These are phyloP conservation scores for Podospora pseudopauciseta DNA, from an alignment of 495 filamentous ascomycete species.

Conservation along the genomic window DNA sequence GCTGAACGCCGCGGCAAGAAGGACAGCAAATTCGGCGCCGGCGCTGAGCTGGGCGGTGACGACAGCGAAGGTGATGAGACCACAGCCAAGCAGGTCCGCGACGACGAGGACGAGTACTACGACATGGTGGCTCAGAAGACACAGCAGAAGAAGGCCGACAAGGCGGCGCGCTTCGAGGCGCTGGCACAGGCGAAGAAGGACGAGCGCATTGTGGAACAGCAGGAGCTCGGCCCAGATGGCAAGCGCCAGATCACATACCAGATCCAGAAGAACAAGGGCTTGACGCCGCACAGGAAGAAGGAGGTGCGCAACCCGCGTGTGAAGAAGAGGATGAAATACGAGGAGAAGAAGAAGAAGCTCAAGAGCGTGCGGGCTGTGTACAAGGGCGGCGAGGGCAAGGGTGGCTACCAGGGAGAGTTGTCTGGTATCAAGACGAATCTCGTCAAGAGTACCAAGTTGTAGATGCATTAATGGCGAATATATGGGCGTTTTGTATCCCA, in stretches of 20 bases:
- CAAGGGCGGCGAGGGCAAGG: slow-evolving; percentile 80
- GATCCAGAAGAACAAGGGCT: slow-evolving; percentile 96
- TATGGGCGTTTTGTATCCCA: background rate
- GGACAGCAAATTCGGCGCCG: slow-evolving; percentile 48
- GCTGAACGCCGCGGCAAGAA: slow-evolving; percentile 79
- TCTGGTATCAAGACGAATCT: slow-evolving; percentile 93
- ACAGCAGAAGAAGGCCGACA: slow-evolving; percentile 70
- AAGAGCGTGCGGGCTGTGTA: slow-evolving; percentile 76
- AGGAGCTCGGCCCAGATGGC: slow-evolving; percentile 64
- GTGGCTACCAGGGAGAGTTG: slow-evolving; percentile 87
- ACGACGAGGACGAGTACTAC: slow-evolving; percentile 80
- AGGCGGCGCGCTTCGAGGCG: slow-evolving; percentile 50
- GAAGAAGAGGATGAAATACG: slow-evolving; percentile 94
- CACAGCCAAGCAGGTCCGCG: slow-evolving; percentile 41
- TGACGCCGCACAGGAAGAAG: slow-evolving; percentile 85
- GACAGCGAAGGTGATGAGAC: slow-evolving; percentile 55
- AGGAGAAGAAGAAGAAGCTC: slow-evolving; percentile 93
- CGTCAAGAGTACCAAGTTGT: slow-evolving; percentile 91
- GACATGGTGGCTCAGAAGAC: slow-evolving; percentile 71
- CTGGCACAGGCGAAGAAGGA: slow-evolving; percentile 41
- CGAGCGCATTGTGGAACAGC: slow-evolving; percentile 58
- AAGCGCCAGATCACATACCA: slow-evolving; percentile 86
- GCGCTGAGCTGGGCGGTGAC: slow-evolving; percentile 55
- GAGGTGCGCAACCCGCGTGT: slow-evolving; percentile 89
- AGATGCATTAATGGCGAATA: slow-evolving; percentile 7